Percentiles rank a stretch among this genome's conserved stretches.
Conservation (phyloP, 1,284 basidiomycete genomes). For the Ceratobasidium sp. region DNA sequence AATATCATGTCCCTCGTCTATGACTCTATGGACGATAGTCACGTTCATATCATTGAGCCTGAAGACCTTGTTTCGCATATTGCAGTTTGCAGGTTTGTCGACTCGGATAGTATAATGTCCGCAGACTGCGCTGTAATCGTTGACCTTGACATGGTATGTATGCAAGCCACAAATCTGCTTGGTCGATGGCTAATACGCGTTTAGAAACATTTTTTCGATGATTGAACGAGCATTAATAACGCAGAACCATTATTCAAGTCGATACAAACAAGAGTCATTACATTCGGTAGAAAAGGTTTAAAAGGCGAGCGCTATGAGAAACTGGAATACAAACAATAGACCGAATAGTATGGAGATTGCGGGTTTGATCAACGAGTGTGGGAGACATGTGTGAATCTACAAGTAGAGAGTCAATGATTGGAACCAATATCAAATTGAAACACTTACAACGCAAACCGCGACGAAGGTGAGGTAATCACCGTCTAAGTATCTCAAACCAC, state of each 20-base stretch:
- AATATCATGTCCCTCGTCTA: background rate
- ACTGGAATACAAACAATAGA: background rate
- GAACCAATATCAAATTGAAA: no score
- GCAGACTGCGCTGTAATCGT: background rate
- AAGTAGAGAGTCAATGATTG: no score
- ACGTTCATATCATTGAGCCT: background rate
- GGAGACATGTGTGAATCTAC: no score
- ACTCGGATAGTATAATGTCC: background rate
- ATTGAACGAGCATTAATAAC: no score
- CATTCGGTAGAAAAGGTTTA: no score
- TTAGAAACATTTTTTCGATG: background rate
- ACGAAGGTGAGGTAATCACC: no score
- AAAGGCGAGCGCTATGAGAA: background rate
- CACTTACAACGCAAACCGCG: no score
- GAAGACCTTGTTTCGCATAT: conserved; percentile 6
- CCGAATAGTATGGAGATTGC: background rate
- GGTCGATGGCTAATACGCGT: background rate
- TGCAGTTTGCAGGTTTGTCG: background rate
- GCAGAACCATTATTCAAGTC: no score
- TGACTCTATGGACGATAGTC: background rate
- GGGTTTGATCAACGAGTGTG: no score
- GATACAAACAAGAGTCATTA: no score
- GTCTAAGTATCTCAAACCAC: no score
- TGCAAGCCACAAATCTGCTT: background rate
- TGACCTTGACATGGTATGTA: conserved; percentile 5